Evolutionary conservation across 2,329 filamentous ascomycete species (phyloP).

Genomic region (Fusarium lateritium): DNA sequence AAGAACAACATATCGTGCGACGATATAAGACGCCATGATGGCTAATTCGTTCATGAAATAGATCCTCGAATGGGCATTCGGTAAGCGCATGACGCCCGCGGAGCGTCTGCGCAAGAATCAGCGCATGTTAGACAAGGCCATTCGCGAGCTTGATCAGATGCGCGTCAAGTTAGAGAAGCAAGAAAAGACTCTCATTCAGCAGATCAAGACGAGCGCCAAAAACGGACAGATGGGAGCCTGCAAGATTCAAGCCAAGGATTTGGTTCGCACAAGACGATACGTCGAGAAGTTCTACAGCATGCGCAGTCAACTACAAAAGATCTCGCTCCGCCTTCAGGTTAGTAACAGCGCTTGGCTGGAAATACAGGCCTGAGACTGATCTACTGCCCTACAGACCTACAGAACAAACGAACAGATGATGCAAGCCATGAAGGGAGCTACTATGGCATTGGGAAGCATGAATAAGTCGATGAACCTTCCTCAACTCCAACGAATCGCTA

Average conservation of each 20-base stretch:
- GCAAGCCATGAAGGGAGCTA: conserved; percentile 99
- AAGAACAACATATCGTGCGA: conserved; percentile 43
- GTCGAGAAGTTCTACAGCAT: conserved; percentile 99
- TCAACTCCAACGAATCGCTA: conserved; percentile 93
- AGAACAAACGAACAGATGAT: conserved; percentile 99
- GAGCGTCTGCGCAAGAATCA: conserved; percentile 95
- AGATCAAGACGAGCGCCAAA: conserved; percentile 99
- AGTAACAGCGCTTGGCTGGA: neutral
- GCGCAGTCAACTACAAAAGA: conserved; percentile 96
- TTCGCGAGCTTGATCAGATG: conserved; percentile 95
- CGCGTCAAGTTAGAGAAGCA: conserved; percentile 97
- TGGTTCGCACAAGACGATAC: conserved; percentile 93
- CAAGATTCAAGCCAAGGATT: conserved; percentile 97
- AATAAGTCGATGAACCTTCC: conserved; percentile 98
- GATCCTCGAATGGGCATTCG: conserved; percentile 99
- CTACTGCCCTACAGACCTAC: conserved; percentile 76
- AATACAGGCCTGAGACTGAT: conserved; percentile 31
- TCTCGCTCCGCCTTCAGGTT: conserved; percentile 94
- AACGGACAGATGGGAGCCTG: conserved; percentile 98
- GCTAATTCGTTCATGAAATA: conserved; percentile 56
- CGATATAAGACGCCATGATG: conserved; percentile 32
- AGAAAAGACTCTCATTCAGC: conserved; percentile 94
- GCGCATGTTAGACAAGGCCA: conserved; percentile 95
- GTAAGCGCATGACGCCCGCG: conserved; percentile 98
- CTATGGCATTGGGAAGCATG: conserved; percentile 93